Evolutionary conservation across 2,329 filamentous ascomycete genomes (phyloP).

Genomic region (Knoxdaviesia capensis): DNA sequence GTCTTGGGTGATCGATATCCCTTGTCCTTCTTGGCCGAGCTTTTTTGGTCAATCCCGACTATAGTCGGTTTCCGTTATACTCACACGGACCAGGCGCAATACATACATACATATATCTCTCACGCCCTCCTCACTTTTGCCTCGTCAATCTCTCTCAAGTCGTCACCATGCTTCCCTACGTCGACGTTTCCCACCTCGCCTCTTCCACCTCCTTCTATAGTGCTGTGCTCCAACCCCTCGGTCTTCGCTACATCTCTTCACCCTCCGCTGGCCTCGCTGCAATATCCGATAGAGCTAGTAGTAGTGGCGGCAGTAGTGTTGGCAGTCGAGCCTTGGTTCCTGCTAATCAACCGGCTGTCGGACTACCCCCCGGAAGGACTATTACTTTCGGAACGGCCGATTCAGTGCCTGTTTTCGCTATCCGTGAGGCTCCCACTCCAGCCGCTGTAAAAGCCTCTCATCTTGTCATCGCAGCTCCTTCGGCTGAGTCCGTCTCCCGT

Average conservation of each 20-base stretch:
- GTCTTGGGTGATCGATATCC: no score
- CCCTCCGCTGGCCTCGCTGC: background rate
- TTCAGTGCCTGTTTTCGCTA: no score
- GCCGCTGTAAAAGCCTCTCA: background rate
- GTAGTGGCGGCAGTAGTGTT: no score
- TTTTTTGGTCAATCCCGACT: no score
- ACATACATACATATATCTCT: conserved; percentile 3
- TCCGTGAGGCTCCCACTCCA: no score
- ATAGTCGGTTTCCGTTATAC: no score
- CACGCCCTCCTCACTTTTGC: conserved; percentile 12
- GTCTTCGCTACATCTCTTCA: conserved; percentile 37
- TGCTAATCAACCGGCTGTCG: no score
- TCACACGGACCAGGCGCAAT: no score
- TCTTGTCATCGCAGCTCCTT: background rate
- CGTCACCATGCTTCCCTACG: conserved; percentile 23
- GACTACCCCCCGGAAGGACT: background rate
- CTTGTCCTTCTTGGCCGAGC: no score
- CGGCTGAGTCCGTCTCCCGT: background rate
- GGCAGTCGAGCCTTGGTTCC: no score
- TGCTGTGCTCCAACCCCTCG: conserved; percentile 56
- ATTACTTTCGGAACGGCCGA: background rate
- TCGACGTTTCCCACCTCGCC: conserved; percentile 57
- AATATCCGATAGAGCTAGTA: no score
- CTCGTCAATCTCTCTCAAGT: conserved; percentile 8
- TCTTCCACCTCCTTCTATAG: conserved; percentile 72